phyloP scores from a whole-genome alignment of 257 asterid species.

The Fraxinus quadrangulata region DNA sequence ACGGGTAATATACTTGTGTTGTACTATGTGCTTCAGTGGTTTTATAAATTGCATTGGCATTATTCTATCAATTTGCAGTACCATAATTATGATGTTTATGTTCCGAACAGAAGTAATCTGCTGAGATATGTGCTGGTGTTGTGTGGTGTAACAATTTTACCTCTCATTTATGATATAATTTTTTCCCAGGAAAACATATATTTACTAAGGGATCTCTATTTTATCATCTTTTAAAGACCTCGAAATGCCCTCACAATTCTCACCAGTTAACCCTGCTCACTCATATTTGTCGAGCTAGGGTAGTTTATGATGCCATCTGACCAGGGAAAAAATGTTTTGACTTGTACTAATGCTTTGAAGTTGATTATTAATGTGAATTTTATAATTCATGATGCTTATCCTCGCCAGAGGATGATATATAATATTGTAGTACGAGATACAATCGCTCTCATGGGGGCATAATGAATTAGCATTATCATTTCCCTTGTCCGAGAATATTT shows the following conservation, averaged over 20 bases:
- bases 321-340: too few relatives aligned
- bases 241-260: not conserved
- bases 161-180: not conserved
- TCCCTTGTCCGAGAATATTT: not conserved
- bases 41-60: not conserved
- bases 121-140: not conserved
- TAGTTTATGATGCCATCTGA: too few relatives aligned
- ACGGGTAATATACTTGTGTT: not conserved
- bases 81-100: not conserved
- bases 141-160: not conserved
- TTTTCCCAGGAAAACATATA: not conserved
- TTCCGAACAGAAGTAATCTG: not conserved
- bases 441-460: not conserved
- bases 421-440: not conserved
- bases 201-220: not conserved
- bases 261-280: not conserved
- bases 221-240: not conserved
- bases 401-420: not conserved
- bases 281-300: too few relatives aligned
- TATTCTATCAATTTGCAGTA: not conserved
- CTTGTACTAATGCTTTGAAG: too few relatives aligned
- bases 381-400: not conserved
- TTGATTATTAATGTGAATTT: too few relatives aligned
- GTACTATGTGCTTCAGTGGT: not conserved
- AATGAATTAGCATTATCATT: constrained; percentile 14